Conservation (phyloP, 2,329 filamentous ascomycete species). For the Aspergillus fijiensis region DNA sequence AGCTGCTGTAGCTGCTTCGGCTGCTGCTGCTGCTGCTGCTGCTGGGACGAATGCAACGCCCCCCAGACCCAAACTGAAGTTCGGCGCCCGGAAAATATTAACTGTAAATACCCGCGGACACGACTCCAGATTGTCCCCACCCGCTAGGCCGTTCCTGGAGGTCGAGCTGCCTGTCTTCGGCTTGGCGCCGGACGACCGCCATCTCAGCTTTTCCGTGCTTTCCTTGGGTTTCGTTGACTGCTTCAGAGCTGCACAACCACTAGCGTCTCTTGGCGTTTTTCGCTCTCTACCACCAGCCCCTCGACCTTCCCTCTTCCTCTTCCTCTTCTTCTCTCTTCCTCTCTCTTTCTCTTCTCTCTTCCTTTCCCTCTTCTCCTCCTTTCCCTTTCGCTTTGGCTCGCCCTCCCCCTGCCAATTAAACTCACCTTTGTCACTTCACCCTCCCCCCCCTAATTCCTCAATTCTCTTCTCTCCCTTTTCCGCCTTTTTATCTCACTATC, state of each 20-base stretch:
- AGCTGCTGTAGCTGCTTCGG: too few species aligned
- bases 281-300: constrained; percentile 33
- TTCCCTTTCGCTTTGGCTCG: constrained; percentile 11
- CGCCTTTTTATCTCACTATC: constrained; percentile 10
- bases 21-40: not conserved
- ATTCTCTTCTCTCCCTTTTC: constrained; percentile 12
- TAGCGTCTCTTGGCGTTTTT: constrained; percentile 36
- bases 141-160: constrained; percentile 30
- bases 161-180: constrained; percentile 23
- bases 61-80: constrained; percentile 9
- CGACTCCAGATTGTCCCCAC: constrained; percentile 28
- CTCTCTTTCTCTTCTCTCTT: constrained; percentile 12
- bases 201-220: constrained; percentile 26
- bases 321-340: constrained; percentile 15
- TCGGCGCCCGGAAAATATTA: constrained; percentile 28
- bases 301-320: constrained; percentile 25
- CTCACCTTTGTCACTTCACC: constrained; percentile 3
- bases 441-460: constrained; percentile 1
- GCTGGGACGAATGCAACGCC: constrained; percentile 9
- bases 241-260: constrained; percentile 36
- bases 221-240: constrained; percentile 26
- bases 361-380: constrained; percentile 13
- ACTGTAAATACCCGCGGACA: constrained; percentile 29
- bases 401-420: not conserved
- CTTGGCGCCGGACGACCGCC: constrained; percentile 28